Percentiles rank a stretch among this genome's conserved stretches.
These are phyloP conservation scores for Fusarium sp. DNA, from an alignment of 2,329 filamentous ascomycete genomes.

Conservation along the genomic window DNA sequence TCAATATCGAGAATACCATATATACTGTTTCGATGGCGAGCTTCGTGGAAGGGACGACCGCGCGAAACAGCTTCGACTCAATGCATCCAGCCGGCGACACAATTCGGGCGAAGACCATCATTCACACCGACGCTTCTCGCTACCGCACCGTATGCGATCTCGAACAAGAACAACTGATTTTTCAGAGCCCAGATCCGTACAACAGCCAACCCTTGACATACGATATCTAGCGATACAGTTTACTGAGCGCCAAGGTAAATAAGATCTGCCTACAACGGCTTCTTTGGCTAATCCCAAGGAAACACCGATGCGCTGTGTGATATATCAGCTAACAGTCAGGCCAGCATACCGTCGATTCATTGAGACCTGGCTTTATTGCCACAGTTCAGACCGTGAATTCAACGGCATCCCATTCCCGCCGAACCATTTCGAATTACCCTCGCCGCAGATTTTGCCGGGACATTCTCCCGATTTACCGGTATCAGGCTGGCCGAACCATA, in stretches of 20 bases:
- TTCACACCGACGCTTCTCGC: constrained; percentile 56
- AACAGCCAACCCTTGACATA: constrained; percentile 54
- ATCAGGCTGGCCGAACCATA: constrained; percentile 44
- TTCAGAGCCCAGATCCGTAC: constrained; percentile 43
- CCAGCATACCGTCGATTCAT: constrained; percentile 58
- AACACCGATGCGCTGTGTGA: constrained; percentile 12
- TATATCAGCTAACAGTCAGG: constrained; percentile 44
- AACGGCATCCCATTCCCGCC: constrained; percentile 59
- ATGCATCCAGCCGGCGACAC: constrained; percentile 55
- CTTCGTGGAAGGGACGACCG: constrained; percentile 60
- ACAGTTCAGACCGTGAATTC: constrained; percentile 61
- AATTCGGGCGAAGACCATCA: constrained; percentile 55
- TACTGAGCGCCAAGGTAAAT: constrained; percentile 59
- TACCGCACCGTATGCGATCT: constrained; percentile 58
- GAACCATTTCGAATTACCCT: constrained; percentile 60
- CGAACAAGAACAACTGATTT: constrained; percentile 50
- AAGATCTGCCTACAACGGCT: constrained; percentile 11
- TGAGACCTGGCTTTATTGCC: constrained; percentile 59
- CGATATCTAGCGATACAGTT: constrained; percentile 64
- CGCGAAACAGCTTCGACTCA: constrained; percentile 59
- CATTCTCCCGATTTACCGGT: constrained; percentile 44
- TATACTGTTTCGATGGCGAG: constrained; percentile 62
- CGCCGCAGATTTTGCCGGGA: constrained; percentile 58
- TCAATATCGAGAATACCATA: constrained; percentile 61
- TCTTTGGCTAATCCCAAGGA: constrained; percentile 5